Conservation (phyloP, 2,329 filamentous ascomycete species). For the Alternaria angustiovoidea region DNA sequence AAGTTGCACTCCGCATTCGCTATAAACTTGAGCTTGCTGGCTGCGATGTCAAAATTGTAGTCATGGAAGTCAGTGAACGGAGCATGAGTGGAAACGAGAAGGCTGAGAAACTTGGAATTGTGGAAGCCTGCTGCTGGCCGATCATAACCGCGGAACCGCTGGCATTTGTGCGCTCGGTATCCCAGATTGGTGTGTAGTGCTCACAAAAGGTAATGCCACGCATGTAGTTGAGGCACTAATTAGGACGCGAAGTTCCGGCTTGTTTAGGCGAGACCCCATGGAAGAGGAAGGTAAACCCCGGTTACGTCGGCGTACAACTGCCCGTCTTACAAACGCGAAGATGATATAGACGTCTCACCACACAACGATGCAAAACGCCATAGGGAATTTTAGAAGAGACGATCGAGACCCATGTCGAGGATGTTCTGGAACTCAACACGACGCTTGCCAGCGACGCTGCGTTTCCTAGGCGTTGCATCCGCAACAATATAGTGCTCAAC, state of each 20-base stretch:
- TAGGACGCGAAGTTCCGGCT: neutral
- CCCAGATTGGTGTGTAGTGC: neutral
- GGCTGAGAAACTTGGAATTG: neutral
- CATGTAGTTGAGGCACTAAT: neutral
- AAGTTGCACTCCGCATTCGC: neutral
- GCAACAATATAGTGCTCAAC: constrained; percentile 38
- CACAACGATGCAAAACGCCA: neutral
- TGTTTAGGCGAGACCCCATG: neutral
- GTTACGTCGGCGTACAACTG: neutral
- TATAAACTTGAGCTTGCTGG: neutral
- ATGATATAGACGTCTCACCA: neutral
- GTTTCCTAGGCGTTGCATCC: constrained; percentile 32
- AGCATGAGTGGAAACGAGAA: neutral
- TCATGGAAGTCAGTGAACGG: neutral
- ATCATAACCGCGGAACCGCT: neutral
- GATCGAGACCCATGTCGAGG: constrained; percentile 26
- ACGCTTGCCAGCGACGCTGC: constrained; percentile 37
- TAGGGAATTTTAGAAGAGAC: constrained; percentile 18
- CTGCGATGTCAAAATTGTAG: neutral
- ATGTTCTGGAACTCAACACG: constrained; percentile 44
- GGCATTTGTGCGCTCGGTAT: neutral
- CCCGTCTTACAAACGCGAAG: neutral
- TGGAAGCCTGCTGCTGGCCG: neutral
- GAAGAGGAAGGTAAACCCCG: neutral
- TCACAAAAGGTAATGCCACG: neutral